Evolutionary conservation across 2,329 filamentous ascomycete species (phyloP).

Genomic region (Penicillium griseofulvum): DNA sequence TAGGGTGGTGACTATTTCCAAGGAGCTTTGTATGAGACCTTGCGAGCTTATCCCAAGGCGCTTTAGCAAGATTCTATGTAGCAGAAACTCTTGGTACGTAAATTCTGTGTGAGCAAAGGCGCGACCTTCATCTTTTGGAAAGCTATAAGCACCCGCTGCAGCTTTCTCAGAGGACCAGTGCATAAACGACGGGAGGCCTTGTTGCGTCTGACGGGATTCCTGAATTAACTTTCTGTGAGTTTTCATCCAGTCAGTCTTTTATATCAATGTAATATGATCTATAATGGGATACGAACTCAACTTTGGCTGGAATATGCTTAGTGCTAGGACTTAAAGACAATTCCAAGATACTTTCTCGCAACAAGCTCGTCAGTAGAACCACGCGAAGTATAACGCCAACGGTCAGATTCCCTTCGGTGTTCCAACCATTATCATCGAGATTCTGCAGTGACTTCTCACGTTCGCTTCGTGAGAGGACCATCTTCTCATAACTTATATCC

Average conservation of each 20-base stretch:
- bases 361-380: background rate
- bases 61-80: background rate
- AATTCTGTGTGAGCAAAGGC: background rate
- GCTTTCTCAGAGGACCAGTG: background rate
- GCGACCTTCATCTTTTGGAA: background rate
- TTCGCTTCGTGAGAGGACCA: constrained; percentile 13
- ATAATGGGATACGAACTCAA: background rate
- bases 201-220: background rate
- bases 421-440: constrained; percentile 25
- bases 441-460: constrained; percentile 10
- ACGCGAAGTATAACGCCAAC: background rate
- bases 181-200: background rate
- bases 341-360: background rate
- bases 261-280: background rate
- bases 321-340: background rate
- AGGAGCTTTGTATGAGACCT: background rate
- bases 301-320: background rate
- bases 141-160: background rate
- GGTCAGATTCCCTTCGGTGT: constrained; percentile 10
- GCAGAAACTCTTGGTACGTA: constrained; percentile 1
- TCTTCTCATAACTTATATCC: constrained; percentile 21
- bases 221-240: background rate
- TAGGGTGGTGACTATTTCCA: background rate
- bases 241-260: background rate
- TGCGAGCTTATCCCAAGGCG: background rate